A percentile compares a stretch with the other conserved stretches of the same genome.
These are phyloP conservation scores for Lachancea lanzarotensis DNA, from an alignment of 805 yeast species.

Conservation along the genomic window DNA sequence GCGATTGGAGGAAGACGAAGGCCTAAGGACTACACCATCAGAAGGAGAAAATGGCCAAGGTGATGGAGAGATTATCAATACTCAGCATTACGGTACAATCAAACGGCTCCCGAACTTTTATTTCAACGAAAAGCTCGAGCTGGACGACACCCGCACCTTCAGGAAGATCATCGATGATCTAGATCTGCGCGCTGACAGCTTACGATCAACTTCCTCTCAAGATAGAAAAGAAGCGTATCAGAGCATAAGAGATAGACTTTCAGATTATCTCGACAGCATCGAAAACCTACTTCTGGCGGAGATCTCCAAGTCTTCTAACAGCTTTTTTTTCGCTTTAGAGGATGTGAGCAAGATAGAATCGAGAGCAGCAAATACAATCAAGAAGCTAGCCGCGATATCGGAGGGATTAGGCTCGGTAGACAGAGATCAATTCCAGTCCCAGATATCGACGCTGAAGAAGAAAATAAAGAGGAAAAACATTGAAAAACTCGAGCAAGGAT, in stretches of 20 bases:
- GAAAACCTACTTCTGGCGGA: slow-evolving; percentile 77
- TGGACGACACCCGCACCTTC: slow-evolving; percentile 85
- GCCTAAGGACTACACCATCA: neutral
- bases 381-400: slow-evolving; percentile 41
- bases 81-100: slow-evolving; percentile 11
- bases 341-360: slow-evolving; percentile 62
- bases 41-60: neutral
- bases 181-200: slow-evolving; percentile 34
- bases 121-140: slow-evolving; percentile 58
- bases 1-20: slow-evolving; percentile 13
- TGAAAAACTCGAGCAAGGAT: slow-evolving; percentile 53
- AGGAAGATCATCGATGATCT: slow-evolving; percentile 62
- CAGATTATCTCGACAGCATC: slow-evolving; percentile 76
- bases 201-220: slow-evolving; percentile 27
- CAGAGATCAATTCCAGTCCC: slow-evolving; percentile 42
- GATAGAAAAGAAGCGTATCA: slow-evolving; percentile 42
- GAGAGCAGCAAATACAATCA: slow-evolving; percentile 47
- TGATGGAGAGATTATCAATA: neutral
- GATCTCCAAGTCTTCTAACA: slow-evolving; percentile 75
- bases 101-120: slow-evolving; percentile 58
- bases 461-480: slow-evolving; percentile 52
- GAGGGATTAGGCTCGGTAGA: slow-evolving; percentile 42
- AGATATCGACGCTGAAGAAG: slow-evolving; percentile 44
- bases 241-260: slow-evolving; percentile 67
- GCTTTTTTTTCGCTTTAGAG: slow-evolving; percentile 78